Evolutionary conservation across 305 asterid species (phyloP).

Genomic region (Ilex paraguariensis): DNA sequence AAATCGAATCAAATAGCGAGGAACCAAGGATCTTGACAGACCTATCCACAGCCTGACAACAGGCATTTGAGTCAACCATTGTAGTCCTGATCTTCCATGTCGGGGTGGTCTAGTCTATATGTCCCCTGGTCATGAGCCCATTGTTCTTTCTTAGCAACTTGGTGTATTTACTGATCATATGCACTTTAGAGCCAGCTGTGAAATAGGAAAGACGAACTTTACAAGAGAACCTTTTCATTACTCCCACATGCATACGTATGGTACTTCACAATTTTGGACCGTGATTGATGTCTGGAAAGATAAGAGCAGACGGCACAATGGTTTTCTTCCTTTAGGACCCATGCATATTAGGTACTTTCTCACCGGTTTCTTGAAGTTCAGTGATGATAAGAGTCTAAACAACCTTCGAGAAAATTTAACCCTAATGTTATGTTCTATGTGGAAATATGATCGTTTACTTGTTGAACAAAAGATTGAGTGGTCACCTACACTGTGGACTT

Average conservation of each 20-base stretch:
- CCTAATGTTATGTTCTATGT: no score
- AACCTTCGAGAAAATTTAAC: background rate
- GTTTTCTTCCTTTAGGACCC: conserved; percentile 4
- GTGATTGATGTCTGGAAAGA: conserved; percentile 1
- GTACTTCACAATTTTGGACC: background rate
- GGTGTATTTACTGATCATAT: background rate
- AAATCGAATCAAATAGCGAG: no score
- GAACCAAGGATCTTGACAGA: no score
- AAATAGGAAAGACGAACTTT: no score
- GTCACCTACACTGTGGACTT: no score
- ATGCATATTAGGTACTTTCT: conserved; percentile 8
- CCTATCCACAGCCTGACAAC: no score
- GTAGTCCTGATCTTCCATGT: no score
- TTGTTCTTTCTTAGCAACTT: conserved; percentile 1
- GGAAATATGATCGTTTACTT: no score
- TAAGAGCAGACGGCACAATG: background rate
- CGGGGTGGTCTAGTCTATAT: no score
- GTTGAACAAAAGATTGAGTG: no score
- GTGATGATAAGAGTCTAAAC: conserved; percentile 14
- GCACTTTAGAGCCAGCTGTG: background rate
- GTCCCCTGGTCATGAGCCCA: background rate
- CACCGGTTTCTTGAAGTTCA: conserved; percentile 52
- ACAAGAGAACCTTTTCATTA: conserved; percentile 9
- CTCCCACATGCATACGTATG: conserved; percentile 13
- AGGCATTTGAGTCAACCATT: no score